A percentile compares a stretch with the other conserved stretches of the same genome.
phyloP scores from a whole-genome alignment of 148 eudicot species.

The Chenopodium suecicum region DNA sequence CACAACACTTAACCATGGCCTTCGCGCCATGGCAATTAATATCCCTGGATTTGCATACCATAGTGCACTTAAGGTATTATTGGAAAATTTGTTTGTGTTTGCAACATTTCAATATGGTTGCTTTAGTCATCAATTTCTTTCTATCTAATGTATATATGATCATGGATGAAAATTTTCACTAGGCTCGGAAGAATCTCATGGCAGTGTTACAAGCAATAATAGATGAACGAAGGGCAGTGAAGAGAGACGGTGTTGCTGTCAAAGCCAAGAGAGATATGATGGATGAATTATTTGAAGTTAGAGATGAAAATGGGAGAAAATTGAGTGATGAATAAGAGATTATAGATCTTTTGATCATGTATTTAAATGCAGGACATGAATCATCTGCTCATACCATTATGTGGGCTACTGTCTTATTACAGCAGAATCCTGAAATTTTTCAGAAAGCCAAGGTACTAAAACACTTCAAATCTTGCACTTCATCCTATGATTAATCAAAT shows the following conservation, averaged over 20 bases:
- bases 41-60: constrained; percentile 82
- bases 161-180: background rate
- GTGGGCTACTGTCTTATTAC: constrained; percentile 84
- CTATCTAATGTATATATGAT: background rate
- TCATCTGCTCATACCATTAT: constrained; percentile 85
- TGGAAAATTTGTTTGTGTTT: background rate
- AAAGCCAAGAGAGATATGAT: constrained; percentile 67
- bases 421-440: constrained; percentile 63
- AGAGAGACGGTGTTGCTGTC: constrained; percentile 27
- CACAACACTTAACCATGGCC: constrained; percentile 61
- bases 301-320: constrained; percentile 72
- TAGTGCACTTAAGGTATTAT: constrained; percentile 66
- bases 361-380: constrained; percentile 96
- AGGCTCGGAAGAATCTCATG: constrained; percentile 78
- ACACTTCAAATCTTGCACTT: background rate
- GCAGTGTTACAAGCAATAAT: constrained; percentile 57
- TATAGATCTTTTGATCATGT: constrained; percentile 77
- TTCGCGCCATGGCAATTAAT: constrained; percentile 82
- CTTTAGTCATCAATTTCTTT: background rate
- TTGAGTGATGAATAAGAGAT: constrained; percentile 70
- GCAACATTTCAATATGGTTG: background rate
- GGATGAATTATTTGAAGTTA: constrained; percentile 65
- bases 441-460: constrained; percentile 65
- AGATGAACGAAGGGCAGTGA: constrained; percentile 44
- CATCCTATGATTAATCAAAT: background rate